These are phyloP conservation scores for Phyllosticta citriasiana DNA, from an alignment of 2,329 filamentous ascomycete genomes.

Conservation along the genomic window DNA sequence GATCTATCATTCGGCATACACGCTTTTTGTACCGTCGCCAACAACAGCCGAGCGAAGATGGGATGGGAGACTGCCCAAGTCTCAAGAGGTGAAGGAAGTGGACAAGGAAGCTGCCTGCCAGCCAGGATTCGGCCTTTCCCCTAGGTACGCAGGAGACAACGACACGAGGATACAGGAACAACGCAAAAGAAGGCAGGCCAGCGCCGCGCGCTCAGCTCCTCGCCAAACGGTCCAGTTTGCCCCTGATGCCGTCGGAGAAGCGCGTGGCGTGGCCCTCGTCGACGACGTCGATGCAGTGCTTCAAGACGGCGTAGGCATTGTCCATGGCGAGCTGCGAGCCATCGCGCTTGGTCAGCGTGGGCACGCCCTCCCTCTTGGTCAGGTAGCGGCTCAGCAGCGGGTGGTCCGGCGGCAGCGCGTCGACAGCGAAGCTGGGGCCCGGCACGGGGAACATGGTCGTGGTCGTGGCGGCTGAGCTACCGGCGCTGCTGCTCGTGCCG, in stretches of 20 bases:
- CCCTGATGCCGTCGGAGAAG: constrained; percentile 45
- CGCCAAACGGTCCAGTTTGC: constrained; percentile 41
- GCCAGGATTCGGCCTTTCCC: background rate
- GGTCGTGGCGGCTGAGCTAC: constrained; percentile 34
- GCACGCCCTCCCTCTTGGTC: constrained; percentile 43
- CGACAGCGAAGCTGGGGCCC: constrained; percentile 39
- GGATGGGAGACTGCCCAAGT: too few relatives aligned
- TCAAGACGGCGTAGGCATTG: constrained; percentile 39
- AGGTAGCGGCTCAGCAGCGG: constrained; percentile 42
- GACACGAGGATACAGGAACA: background rate
- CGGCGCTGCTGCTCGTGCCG: constrained; percentile 28
- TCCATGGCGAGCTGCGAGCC: constrained; percentile 39
- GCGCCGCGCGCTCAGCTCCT: constrained; percentile 14
- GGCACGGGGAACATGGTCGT: constrained; percentile 28
- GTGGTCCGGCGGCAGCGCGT: constrained; percentile 42
- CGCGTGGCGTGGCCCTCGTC: constrained; percentile 43
- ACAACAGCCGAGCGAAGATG: too few relatives aligned
- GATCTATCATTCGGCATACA: too few relatives aligned
- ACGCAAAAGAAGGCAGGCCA: background rate
- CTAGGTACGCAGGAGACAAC: background rate
- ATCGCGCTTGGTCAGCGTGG: constrained; percentile 41
- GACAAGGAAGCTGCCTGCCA: background rate
- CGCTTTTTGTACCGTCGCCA: too few relatives aligned
- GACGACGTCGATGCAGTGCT: constrained; percentile 43
- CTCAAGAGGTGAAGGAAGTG: too few relatives aligned